phyloP scores from a whole-genome alignment of 768 basidiomycete species.

The Coprinellus aureogranulatus region DNA sequence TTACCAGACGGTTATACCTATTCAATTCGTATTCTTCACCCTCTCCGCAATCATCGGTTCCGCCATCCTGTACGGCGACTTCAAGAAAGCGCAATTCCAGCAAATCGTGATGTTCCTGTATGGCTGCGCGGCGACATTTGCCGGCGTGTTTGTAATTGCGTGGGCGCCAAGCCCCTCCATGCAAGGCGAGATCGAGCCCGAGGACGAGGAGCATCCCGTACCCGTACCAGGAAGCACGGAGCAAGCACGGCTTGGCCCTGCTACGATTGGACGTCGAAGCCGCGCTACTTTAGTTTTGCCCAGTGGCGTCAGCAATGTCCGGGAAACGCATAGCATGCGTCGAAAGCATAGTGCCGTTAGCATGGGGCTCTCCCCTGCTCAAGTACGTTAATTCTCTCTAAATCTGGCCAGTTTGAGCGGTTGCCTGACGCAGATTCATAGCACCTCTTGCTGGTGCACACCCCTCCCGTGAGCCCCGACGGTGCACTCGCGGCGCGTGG shows the following conservation, averaged over 20 bases:
- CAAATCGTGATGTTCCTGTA: conserved; percentile 82
- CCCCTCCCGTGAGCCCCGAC: conserved; percentile 51
- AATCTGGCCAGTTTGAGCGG: conserved; percentile 1
- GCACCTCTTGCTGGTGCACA: conserved; percentile 66
- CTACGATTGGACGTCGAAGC: conserved; percentile 37
- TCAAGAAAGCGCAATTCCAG: conserved; percentile 77
- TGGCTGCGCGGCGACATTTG: conserved; percentile 85
- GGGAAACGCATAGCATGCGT: conserved; percentile 45
- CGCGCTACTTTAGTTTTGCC: conserved; percentile 51
- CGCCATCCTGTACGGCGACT: conserved; percentile 92
- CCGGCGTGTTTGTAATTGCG: conserved; percentile 87
- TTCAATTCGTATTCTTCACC: conserved; percentile 93
- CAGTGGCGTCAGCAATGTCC: conserved; percentile 31
- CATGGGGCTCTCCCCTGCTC: conserved; percentile 71
- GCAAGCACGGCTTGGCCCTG: conserved; percentile 26
- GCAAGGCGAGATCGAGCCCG: conserved; percentile 22
- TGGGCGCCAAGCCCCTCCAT: conserved; percentile 22
- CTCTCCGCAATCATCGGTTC: conserved; percentile 91
- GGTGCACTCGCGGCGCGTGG: conserved; percentile 23
- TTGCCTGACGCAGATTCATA: conserved; percentile 19
- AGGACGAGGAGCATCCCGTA: conserved; percentile 14
- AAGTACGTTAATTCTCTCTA: conserved; percentile 39
- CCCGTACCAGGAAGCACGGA: conserved; percentile 16
- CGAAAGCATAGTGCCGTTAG: conserved; percentile 56
- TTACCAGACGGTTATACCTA: conserved; percentile 80